Evolutionary conservation across 495 filamentous ascomycete genomes (phyloP), one percentile per base, ranked within the genome.

Genomic region (Cairneyella variabilis): DNA sequence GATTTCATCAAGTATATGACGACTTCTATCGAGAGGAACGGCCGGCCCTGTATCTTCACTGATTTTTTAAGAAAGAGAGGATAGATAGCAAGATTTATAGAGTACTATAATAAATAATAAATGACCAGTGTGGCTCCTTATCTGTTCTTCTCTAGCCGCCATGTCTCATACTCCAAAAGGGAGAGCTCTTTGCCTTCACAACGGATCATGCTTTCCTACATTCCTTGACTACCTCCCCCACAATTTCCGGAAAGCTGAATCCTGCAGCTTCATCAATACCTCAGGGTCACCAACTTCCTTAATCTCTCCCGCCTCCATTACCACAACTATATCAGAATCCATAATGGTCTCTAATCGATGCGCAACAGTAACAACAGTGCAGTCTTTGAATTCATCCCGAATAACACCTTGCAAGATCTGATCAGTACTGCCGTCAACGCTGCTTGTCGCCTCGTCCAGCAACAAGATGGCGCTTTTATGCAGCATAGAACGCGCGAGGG

Each of bases 391-490:
- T 20, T 43, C 40, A 4, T 23, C 16, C n/a, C 12, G 12, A 11
- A 43, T 18, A 12, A 43, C 40, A 11, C 12, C 22, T 22, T 22
- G 7, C 20, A 23, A 20, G 40, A 43, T 89, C 70, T 86, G 79
- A 59, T 96, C 91, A n/a, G 91, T 97, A 65, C 93, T 91, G 68
- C 95, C 89, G 68, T 97, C 91, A 8, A 96, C 90, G 5, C 80
- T 86, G 7, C 82, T 87, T 0, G 91, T 97, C 0, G 91, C 91
- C 70, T 96, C 92, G 71, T 97, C 91, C 68, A 89, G 93, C 40
- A 97, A 82, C 58, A 96, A 93, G 69, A 96, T 95, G 57, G 85
- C 85, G 1, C 83, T 83, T 23, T 84, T 78, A 2, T 37, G 34
- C 0, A 96, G 89, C 2, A 96, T 78, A 0, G 91, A 91, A 0